phyloP scores from a whole-genome alignment of 1,284 basidiomycete species.

The Apiotrichum laibachii region DNA sequence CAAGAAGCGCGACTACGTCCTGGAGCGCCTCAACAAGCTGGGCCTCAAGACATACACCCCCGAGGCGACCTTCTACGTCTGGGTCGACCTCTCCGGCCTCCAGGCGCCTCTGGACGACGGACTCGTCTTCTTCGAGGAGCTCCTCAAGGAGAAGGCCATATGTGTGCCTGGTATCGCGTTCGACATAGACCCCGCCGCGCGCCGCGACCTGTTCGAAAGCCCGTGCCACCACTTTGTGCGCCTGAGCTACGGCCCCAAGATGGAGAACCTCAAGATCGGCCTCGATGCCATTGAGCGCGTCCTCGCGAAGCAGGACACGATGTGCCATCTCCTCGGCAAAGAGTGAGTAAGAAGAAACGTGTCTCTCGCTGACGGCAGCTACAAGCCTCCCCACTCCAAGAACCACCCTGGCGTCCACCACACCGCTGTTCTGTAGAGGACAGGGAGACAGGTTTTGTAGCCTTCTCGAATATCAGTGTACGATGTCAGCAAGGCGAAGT shows the following conservation, averaged over 20 bases:
- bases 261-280: slow-evolving; percentile 78
- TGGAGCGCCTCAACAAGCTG: slow-evolving; percentile 72
- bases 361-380: not conserved
- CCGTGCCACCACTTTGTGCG: slow-evolving; percentile 87
- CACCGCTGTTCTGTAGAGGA: not conserved
- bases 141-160: slow-evolving; percentile 63
- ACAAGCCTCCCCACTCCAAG: not conserved
- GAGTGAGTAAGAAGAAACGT: not conserved
- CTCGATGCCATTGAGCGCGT: slow-evolving; percentile 81
- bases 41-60: slow-evolving; percentile 73
- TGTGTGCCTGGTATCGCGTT: slow-evolving; percentile 68
- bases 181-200: slow-evolving; percentile 74
- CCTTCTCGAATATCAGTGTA: no score
- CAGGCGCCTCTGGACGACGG: slow-evolving; percentile 82
- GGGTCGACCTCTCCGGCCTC: slow-evolving; percentile 76
- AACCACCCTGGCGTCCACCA: not conserved
- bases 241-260: slow-evolving; percentile 80
- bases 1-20: slow-evolving; percentile 82
- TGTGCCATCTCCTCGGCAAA: slow-evolving; percentile 1
- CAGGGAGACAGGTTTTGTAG: not conserved
- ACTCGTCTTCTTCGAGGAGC: slow-evolving; percentile 89
- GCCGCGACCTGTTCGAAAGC: slow-evolving; percentile 73
- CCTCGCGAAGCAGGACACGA: slow-evolving; percentile 56
- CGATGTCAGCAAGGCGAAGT: no score
- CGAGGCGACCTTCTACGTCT: slow-evolving; percentile 80